These are phyloP conservation scores for Leishmania mexicana DNA, from an alignment of 208 protist species.

Conservation along the genomic window DNA sequence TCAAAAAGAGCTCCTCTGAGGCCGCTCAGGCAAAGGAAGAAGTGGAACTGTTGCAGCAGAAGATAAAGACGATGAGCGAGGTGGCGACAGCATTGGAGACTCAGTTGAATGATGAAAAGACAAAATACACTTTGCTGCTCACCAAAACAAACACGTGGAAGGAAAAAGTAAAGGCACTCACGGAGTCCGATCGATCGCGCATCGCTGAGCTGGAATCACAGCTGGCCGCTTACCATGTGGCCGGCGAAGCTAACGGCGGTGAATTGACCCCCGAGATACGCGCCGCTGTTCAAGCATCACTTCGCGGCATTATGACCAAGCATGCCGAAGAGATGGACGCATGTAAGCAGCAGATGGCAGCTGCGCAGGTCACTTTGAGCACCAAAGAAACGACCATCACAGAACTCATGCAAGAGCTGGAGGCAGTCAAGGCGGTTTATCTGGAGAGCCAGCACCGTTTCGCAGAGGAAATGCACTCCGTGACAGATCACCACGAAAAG, in stretches of 20 bases:
- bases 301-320: constrained; percentile 16
- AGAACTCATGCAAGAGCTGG: constrained; percentile 33
- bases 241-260: constrained; percentile 3
- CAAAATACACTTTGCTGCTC: constrained; percentile 31
- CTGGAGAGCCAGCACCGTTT: constrained; percentile 35
- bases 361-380: background rate
- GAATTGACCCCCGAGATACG: constrained; percentile 16
- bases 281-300: constrained; percentile 22
- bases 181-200: constrained; percentile 41
- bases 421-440: constrained; percentile 33
- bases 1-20: constrained; percentile 31
- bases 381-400: background rate
- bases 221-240: constrained; percentile 23
- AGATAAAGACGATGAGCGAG: constrained; percentile 62
- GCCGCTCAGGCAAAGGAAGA: constrained; percentile 45
- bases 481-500: constrained; percentile 22
- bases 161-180: constrained; percentile 54
- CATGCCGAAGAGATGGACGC: constrained; percentile 12
- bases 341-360: background rate
- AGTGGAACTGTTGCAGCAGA: constrained; percentile 57
- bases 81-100: constrained; percentile 42
- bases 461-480: constrained; percentile 36
- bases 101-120: constrained; percentile 59
- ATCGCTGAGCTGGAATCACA: constrained; percentile 47
- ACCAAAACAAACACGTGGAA: constrained; percentile 69